Evolutionary conservation across 805 yeast species (phyloP).

Genomic region (Metschnikowia lochheadii): DNA sequence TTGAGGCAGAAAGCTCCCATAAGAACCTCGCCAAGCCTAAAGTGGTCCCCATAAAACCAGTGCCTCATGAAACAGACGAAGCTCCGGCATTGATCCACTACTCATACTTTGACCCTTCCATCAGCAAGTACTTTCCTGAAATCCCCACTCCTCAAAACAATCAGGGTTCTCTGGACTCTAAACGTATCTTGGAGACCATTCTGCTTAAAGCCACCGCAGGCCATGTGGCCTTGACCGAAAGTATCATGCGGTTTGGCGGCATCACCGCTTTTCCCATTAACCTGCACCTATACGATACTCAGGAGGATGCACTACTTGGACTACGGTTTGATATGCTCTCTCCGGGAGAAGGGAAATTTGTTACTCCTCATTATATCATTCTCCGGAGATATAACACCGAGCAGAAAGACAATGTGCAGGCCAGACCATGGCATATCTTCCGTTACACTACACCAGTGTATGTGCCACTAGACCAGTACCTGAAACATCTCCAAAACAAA

Average conservation of each 20-base stretch:
- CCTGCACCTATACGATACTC: slow-evolving; percentile 24
- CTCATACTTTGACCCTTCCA: slow-evolving; percentile 17
- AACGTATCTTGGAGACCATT: slow-evolving; percentile 10
- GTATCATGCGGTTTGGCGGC: slow-evolving; percentile 46
- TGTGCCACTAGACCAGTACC: slow-evolving; percentile 23
- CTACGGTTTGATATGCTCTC: slow-evolving; percentile 47
- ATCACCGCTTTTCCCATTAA: slow-evolving; percentile 50
- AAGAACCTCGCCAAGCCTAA: slow-evolving; percentile 10
- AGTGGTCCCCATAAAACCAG: neutral
- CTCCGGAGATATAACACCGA: slow-evolving; percentile 18
- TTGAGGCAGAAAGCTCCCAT: slow-evolving; percentile 14
- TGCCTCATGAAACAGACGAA: slow-evolving; percentile 9
- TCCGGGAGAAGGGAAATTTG: slow-evolving; percentile 20
- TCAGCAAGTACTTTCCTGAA: slow-evolving; percentile 13
- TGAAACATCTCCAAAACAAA: slow-evolving; percentile 9
- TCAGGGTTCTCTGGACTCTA: neutral
- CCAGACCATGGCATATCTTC: slow-evolving; percentile 26
- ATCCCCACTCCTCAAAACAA: neutral
- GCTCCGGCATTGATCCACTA: slow-evolving; percentile 16
- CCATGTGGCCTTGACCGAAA: slow-evolving; percentile 34
- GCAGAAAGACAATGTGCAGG: neutral
- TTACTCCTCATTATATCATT: slow-evolving; percentile 47
- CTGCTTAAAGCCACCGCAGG: slow-evolving; percentile 11
- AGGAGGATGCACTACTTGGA: slow-evolving; percentile 37
- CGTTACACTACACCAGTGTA: slow-evolving; percentile 36